Conservation (phyloP, 228 moss, liverwort and hornwort species). For the Sphagnum magellanicum region DNA sequence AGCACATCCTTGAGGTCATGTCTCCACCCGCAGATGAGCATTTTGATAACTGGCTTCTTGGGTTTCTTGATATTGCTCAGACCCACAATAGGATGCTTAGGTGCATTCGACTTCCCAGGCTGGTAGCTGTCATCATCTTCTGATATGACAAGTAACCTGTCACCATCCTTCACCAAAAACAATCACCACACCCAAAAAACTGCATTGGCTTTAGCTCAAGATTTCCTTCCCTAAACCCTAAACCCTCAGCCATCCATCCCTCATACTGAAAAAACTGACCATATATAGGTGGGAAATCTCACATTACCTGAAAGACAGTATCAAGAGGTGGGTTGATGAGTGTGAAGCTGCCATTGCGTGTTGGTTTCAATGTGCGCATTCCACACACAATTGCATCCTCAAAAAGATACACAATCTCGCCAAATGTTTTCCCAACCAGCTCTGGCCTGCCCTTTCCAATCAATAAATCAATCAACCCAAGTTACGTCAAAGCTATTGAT, state of each 20-base stretch:
- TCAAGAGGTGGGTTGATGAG: conserved; percentile 35
- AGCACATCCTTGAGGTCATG: conserved; percentile 43
- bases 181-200: not conserved
- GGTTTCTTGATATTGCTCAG: conserved; percentile 13
- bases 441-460: conserved; percentile 9
- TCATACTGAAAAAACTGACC: too few relatives aligned
- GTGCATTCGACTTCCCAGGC: conserved; percentile 32
- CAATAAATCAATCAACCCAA: not conserved
- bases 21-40: conserved; percentile 48
- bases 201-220: not conserved
- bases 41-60: conserved; percentile 27
- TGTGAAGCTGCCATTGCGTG: conserved; percentile 26
- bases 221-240: not conserved
- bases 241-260: too few relatives aligned
- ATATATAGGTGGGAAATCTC: not conserved
- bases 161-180: conserved; percentile 22
- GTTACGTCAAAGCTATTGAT: not conserved
- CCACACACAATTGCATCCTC: conserved; percentile 47
- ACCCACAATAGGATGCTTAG: conserved; percentile 4
- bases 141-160: conserved; percentile 41
- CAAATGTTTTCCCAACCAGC: conserved; percentile 33
- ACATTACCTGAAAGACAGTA: conserved; percentile 37
- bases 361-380: conserved; percentile 29
- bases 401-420: conserved; percentile 37
- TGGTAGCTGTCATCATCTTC: conserved; percentile 46